Base-by-base conservation (phyloP, 176 grass and related monocot species). In the Carex scoparia region DNA sequence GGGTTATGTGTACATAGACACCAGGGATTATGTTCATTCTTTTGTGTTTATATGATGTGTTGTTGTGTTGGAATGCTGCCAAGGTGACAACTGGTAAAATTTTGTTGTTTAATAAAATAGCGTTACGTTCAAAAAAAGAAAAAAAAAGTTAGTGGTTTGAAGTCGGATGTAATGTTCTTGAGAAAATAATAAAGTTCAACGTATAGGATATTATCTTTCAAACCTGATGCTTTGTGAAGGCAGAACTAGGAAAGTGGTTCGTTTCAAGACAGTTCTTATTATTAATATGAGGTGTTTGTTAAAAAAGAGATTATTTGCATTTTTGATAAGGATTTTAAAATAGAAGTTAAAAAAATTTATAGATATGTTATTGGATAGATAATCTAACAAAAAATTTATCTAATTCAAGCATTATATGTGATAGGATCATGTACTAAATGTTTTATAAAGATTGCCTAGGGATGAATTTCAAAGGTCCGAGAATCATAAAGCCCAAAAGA, bases 41-140 rank as follows among this genome's bases (percentile, higher is more conserved):
- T 78, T 78, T 51, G 49, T 78, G 51, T 78, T 78, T 30, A 78
- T 78, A 78, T 78, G 74, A 78, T 78, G 51, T 57, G 74, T 78
- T 44, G 2, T n/a, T 78, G 51, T 57, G 48, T 78, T 78, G 49
- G 27, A 4, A 57, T 78, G 57, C 27, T 54, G 49, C 73, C 73
- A 33, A 78, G 27, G 5, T 78, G 49, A 33, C 69, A 57, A 54
- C 74, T 78, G 27, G 10, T 78, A 78, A 78, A 78, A 56, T 78
- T 78, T 78, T 78, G 73, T 77, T 77, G 51, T 78, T 78, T 9
- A 78, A 78, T 78, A 57, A 35, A 78, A 6, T 56, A 78, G 74
- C 48, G 28, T 70, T 46, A 42, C 3, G 61, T 65, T 77, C 11
- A 32, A 28, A 55, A 55, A 51, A 23, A 49, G 3, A 13, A 51